Percentiles rank a stretch among this genome's conserved stretches.
Conservation (phyloP, 2,329 filamentous ascomycete species). For the Fusarium penzigii region DNA sequence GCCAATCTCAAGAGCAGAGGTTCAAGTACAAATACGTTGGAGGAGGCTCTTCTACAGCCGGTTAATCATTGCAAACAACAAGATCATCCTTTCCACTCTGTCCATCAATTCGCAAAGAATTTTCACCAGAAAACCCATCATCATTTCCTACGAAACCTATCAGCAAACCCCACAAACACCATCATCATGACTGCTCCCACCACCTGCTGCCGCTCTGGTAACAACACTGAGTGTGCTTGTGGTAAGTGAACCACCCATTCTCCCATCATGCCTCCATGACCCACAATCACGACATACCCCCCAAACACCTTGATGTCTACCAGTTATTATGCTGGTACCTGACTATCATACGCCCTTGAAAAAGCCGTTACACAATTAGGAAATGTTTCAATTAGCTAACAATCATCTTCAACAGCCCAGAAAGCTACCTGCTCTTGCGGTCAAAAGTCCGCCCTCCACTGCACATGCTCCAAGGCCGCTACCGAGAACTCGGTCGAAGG, state of each 20-base stretch:
- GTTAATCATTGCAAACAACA: neutral
- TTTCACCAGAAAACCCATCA: neutral
- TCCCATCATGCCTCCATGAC: neutral
- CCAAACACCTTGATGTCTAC: neutral
- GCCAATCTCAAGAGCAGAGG: neutral
- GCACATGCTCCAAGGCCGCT: slow-evolving; percentile 76
- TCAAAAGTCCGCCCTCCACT: slow-evolving; percentile 82
- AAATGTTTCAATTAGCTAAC: slow-evolving; percentile 1
- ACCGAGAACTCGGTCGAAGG: slow-evolving; percentile 74
- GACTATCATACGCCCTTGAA: neutral
- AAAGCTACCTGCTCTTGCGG: slow-evolving; percentile 85
- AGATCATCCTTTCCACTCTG: no score
- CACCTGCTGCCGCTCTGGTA: slow-evolving; percentile 59
- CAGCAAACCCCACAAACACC: slow-evolving; percentile 18
- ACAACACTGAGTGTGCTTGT: slow-evolving; percentile 54
- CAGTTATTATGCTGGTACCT: no score
- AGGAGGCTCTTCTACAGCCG: slow-evolving; percentile 4
- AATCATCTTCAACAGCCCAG: slow-evolving; percentile 46
- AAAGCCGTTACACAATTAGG: neutral
- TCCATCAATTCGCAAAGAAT: neutral
- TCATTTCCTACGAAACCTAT: neutral
- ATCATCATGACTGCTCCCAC: slow-evolving; percentile 39
- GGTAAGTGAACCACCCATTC: slow-evolving; percentile 46
- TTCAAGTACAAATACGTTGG: slow-evolving; percentile 28
- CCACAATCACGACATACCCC: neutral